Evolutionary conservation across 73 alveolate genomes (phyloP).

Genomic region (Paramecium caudatum): DNA sequence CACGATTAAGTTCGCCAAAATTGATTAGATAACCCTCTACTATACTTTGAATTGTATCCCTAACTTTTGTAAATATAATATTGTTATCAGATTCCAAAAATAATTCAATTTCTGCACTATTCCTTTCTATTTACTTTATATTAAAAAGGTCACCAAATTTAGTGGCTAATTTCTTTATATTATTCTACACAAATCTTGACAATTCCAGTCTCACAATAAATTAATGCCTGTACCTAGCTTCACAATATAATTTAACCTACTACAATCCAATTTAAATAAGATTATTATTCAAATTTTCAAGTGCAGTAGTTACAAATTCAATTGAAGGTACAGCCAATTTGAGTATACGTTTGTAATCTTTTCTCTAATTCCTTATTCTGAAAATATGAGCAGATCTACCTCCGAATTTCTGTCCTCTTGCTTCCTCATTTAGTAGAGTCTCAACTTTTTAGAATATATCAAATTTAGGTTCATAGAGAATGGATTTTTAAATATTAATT

Average conservation of each 20-base stretch:
- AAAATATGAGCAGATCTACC: not conserved
- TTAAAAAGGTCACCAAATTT: not conserved
- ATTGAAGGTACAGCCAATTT: conserved; percentile 7
- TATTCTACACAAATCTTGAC: not conserved
- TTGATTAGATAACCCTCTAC: conserved; percentile 8
- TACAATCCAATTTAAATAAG: not conserved
- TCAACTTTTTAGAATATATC: conserved; percentile 12
- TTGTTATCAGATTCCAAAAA: not conserved
- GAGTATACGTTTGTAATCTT: not conserved
- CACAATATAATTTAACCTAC: conserved; percentile 38
- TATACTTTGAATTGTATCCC: not conserved
- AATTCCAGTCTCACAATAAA: not conserved
- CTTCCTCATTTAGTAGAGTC: not conserved
- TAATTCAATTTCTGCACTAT: not conserved
- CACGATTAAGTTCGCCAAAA: conserved; percentile 7
- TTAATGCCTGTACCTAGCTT: conserved; percentile 1
- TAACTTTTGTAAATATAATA: not conserved
- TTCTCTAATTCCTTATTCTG: conserved; percentile 12
- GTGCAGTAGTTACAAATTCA: not conserved
- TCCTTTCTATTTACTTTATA: not conserved
- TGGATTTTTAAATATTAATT: not conserved
- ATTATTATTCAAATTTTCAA: not conserved
- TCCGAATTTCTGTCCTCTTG: not conserved
- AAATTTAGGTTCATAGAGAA: conserved; percentile 10
- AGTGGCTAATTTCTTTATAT: not conserved